Evolutionary conservation across 2,329 filamentous ascomycete species (phyloP).

Genomic region (Exophiala dermatitidis): DNA sequence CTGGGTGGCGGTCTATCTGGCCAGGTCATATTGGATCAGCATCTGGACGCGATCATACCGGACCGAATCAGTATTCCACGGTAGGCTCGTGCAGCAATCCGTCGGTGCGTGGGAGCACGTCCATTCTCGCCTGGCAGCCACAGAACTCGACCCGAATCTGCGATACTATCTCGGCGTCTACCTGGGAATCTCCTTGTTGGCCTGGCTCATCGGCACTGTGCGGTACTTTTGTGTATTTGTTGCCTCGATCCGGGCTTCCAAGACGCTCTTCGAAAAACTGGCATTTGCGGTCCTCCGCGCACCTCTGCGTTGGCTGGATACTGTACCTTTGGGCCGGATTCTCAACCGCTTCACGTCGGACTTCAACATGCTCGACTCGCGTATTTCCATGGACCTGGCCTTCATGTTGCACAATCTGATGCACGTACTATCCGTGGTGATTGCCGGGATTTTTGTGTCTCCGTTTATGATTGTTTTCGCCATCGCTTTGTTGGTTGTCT

Average conservation of each 20-base stretch:
- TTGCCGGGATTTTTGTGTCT: slow-evolving; percentile 62
- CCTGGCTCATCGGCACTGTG: slow-evolving; percentile 51
- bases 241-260: slow-evolving; percentile 63
- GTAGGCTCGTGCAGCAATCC: slow-evolving; percentile 16
- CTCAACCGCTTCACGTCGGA: slow-evolving; percentile 73
- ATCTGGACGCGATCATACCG: slow-evolving; percentile 39
- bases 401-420: slow-evolving; percentile 56
- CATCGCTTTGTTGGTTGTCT: slow-evolving; percentile 50
- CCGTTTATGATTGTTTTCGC: slow-evolving; percentile 59
- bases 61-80: slow-evolving; percentile 22
- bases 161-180: slow-evolving; percentile 64
- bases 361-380: slow-evolving; percentile 65
- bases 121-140: slow-evolving; percentile 8
- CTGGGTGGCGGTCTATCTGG: slow-evolving; percentile 23
- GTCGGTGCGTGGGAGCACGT: slow-evolving; percentile 19
- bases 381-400: slow-evolving; percentile 56
- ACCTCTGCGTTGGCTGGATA: slow-evolving; percentile 73
- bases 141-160: slow-evolving; percentile 35
- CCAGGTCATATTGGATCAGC: slow-evolving; percentile 42
- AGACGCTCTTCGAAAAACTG: slow-evolving; percentile 59
- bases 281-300: slow-evolving; percentile 62
- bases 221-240: slow-evolving; percentile 58
- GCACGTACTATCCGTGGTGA: slow-evolving; percentile 57
- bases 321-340: slow-evolving; percentile 67
- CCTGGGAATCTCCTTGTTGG: slow-evolving; percentile 50